Conservation (phyloP, 768 basidiomycete species). For the Ephemerocybe angulata region DNA sequence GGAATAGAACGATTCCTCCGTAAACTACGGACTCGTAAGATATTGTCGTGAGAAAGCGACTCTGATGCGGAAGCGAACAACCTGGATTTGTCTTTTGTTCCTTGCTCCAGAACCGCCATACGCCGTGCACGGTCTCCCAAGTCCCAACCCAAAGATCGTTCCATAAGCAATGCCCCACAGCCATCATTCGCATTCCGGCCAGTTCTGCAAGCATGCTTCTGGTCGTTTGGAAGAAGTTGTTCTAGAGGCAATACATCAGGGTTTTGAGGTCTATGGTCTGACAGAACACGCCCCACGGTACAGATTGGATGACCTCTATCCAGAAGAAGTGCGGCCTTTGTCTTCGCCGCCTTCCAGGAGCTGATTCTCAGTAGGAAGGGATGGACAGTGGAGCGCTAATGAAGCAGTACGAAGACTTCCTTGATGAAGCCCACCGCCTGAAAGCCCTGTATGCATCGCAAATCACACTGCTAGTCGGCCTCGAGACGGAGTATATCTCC, state of each 20-base stretch:
- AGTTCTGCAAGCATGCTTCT: slow-evolving; percentile 88
- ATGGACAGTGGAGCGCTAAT: slow-evolving; percentile 49
- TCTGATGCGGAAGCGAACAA: slow-evolving; percentile 7
- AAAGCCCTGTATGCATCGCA: slow-evolving; percentile 55
- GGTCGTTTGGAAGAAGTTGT: slow-evolving; percentile 82
- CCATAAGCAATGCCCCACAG: slow-evolving; percentile 52
- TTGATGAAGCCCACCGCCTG: slow-evolving; percentile 77
- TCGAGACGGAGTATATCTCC: slow-evolving; percentile 92
- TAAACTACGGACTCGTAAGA: neutral
- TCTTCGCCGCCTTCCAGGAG: slow-evolving; percentile 11
- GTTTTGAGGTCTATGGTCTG: slow-evolving; percentile 80
- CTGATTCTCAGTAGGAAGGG: slow-evolving; percentile 46
- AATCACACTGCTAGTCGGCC: slow-evolving; percentile 79
- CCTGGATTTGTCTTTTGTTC: neutral
- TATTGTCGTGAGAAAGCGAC: slow-evolving; percentile 3
- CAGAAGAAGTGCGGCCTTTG: slow-evolving; percentile 74
- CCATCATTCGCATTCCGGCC: slow-evolving; percentile 90
- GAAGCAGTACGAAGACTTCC: slow-evolving; percentile 67
- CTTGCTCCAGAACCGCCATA: neutral
- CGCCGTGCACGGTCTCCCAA: neutral
- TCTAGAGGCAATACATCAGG: slow-evolving; percentile 68
- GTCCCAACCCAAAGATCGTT: neutral
- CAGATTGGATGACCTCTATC: slow-evolving; percentile 77
- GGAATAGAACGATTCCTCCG: neutral
- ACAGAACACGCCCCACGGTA: slow-evolving; percentile 95